Evolutionary conservation across 2,329 filamentous ascomycete species (phyloP), one percentile per base, ranked within the genome.

Genomic region (Monosporascus sp.): DNA sequence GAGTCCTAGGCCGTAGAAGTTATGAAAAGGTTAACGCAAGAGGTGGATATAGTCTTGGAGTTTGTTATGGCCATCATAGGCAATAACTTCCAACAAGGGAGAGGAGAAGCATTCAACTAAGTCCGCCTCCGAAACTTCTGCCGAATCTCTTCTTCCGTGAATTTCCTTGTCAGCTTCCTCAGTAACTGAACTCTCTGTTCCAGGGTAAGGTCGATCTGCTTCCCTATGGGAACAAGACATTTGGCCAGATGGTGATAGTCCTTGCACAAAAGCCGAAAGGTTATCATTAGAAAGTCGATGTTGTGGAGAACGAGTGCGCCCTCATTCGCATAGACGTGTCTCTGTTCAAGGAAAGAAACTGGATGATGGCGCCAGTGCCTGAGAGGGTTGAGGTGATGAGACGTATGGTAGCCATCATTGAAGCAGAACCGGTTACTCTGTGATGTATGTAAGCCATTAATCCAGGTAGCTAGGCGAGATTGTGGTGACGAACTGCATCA

Each of bases 311-410:
- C 86, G 7, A 93, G 77, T 90, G 0, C 81, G 76, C 63, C 22
- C 22, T 24, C 22, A 24, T 24, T 24, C 22, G 22, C 22, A 24
- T 24, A 24, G 92, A 93, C 3, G 77, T 78, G 24, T 80, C 71
- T 69, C 90, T 91, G 46, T 84, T 80, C 60, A 6, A 26, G 73
- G 69, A 93, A 91, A 7, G 87, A 81, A 14, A 84, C 75, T 0
- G 89, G 89, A 61, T 92, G 89, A 20, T 92, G 87, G 53, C 89
- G 84, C 89, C 89, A 93, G 72, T 92, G 89, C 2, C 89, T 82
- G 28, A 82, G 78, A 0, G 87, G 88, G 70, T 91, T 90, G 50
- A 91, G 80, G 63, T 91, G 88, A 65, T 91, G 89, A 18, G 87
- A 89, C 7, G 87, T 91, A 70, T 91, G 88, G 68, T 91, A 91